A percentile compares a stretch with the other conserved stretches of the same genome.
Evolutionary conservation across 768 basidiomycete species (phyloP).

Genomic region (Boletus insuetus): DNA sequence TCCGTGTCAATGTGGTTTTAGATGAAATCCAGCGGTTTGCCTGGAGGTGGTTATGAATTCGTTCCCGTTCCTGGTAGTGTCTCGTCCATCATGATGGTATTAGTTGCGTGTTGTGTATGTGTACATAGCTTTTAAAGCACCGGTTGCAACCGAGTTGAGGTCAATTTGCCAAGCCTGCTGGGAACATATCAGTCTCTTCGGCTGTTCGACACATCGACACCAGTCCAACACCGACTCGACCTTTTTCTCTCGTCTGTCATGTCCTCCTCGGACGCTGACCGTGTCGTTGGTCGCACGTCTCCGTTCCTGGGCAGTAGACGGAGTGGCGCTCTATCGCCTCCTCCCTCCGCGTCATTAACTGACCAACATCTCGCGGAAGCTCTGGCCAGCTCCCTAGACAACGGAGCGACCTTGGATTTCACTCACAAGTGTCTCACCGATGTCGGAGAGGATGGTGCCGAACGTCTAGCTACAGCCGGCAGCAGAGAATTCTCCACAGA

Average conservation of each 20-base stretch:
- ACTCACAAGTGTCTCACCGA: slow-evolving; percentile 76
- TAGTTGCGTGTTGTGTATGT: slow-evolving; percentile 2
- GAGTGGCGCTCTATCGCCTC: slow-evolving; percentile 28
- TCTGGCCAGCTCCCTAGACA: slow-evolving; percentile 63
- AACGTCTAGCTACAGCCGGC: slow-evolving; percentile 67
- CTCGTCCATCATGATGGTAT: background rate
- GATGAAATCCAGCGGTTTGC: slow-evolving; percentile 27
- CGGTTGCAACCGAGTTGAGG: slow-evolving; percentile 29
- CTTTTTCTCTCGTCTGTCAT: slow-evolving; percentile 16
- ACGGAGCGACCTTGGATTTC: slow-evolving; percentile 81
- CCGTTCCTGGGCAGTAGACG: slow-evolving; percentile 24
- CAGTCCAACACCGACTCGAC: slow-evolving; percentile 14
- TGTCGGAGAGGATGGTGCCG: slow-evolving; percentile 70
- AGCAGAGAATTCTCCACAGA: slow-evolving; percentile 44
- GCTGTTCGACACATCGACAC: slow-evolving; percentile 14
- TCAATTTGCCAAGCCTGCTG: slow-evolving; percentile 14
- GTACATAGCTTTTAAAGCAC: slow-evolving; percentile 20
- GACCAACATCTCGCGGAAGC: slow-evolving; percentile 65
- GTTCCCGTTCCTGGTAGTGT: slow-evolving; percentile 7
- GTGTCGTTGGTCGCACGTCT: slow-evolving; percentile 27
- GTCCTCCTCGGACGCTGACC: slow-evolving; percentile 31
- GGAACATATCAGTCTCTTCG: slow-evolving; percentile 16
- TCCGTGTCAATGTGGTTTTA: slow-evolving; percentile 93
- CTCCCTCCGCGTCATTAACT: slow-evolving; percentile 44
- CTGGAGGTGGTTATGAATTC: slow-evolving; percentile 18